Percentiles rank a stretch among this genome's conserved stretches.
Evolutionary conservation across 495 filamentous ascomycete species (phyloP).

Genomic region (Symbiotaphrina buchneri): DNA sequence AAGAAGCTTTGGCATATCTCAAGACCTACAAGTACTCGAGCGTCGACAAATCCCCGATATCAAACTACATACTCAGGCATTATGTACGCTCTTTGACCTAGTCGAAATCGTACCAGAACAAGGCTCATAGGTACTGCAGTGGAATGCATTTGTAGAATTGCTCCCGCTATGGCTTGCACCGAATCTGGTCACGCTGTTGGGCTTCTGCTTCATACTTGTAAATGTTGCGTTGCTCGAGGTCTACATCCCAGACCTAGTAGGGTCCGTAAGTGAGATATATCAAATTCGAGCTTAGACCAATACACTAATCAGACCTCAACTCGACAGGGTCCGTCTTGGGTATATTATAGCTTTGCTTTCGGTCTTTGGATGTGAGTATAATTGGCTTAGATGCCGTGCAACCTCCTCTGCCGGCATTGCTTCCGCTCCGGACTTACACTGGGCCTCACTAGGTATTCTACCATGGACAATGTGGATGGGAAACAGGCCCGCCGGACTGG

Average conservation of each 20-base stretch:
- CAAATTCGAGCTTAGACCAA: constrained; percentile 5
- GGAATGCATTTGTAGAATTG: constrained; percentile 90
- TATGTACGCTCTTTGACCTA: constrained; percentile 54
- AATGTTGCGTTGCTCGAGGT: constrained; percentile 67
- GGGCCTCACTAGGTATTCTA: constrained; percentile 47
- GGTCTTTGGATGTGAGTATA: constrained; percentile 66
- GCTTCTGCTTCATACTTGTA: constrained; percentile 78
- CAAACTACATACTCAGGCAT: constrained; percentile 77
- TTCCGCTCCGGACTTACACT: constrained; percentile 9
- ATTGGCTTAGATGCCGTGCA: not conserved
- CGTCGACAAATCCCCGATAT: constrained; percentile 92
- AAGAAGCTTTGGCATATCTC: constrained; percentile 56
- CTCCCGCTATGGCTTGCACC: constrained; percentile 90
- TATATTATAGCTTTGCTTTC: constrained; percentile 87
- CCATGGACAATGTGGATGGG: constrained; percentile 95
- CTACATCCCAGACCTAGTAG: constrained; percentile 76
- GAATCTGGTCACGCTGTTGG: constrained; percentile 90
- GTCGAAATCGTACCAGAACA: constrained; percentile 2
- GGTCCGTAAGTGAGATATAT: constrained; percentile 40
- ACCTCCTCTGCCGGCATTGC: not conserved
- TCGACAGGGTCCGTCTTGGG: constrained; percentile 63
- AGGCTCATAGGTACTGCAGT: constrained; percentile 25
- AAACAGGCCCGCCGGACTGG: constrained; percentile 92
- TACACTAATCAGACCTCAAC: constrained; percentile 9
- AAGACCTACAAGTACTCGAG: constrained; percentile 92